These are phyloP conservation scores for Suillus brevipes DNA, from an alignment of 768 basidiomycete genomes.

Conservation along the genomic window DNA sequence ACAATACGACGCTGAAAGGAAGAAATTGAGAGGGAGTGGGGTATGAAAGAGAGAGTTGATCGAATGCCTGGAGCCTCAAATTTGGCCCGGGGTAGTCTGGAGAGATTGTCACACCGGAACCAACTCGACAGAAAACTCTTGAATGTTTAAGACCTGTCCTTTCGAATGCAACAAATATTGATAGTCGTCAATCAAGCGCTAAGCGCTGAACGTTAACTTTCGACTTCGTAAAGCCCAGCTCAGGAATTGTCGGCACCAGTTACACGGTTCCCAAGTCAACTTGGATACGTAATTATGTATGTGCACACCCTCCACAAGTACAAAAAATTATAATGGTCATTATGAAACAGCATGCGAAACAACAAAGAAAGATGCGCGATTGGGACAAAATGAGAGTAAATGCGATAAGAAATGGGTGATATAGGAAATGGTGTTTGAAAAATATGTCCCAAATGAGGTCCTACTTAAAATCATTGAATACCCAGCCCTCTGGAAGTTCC, in stretches of 20 bases:
- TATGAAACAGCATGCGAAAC: slow-evolving; percentile 23
- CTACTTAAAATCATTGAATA: slow-evolving; percentile 57
- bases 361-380: slow-evolving; percentile 16
- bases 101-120: background rate
- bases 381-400: slow-evolving; percentile 21
- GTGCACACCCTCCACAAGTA: slow-evolving; percentile 24
- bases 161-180: too few relatives aligned
- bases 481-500: slow-evolving; percentile 68
- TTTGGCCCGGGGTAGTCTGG: slow-evolving; percentile 10
- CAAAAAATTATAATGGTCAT: slow-evolving; percentile 35
- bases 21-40: background rate
- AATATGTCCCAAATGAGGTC: slow-evolving; percentile 18
- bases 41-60: background rate
- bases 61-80: slow-evolving; percentile 3
- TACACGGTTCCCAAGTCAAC: background rate
- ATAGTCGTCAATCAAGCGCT: too few relatives aligned
- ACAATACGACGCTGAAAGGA: background rate
- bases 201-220: background rate
- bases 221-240: background rate
- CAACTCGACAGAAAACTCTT: too few relatives aligned
- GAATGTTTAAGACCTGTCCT: too few relatives aligned
- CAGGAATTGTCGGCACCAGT: background rate
- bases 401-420: slow-evolving; percentile 29
- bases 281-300: slow-evolving; percentile 29
- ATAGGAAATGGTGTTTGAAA: slow-evolving; percentile 15